A percentile compares a stretch with the other conserved stretches of the same genome.
These are phyloP conservation scores for Metahyphopichia silvanorum DNA, from an alignment of 805 yeast genomes.

Conservation along the genomic window DNA sequence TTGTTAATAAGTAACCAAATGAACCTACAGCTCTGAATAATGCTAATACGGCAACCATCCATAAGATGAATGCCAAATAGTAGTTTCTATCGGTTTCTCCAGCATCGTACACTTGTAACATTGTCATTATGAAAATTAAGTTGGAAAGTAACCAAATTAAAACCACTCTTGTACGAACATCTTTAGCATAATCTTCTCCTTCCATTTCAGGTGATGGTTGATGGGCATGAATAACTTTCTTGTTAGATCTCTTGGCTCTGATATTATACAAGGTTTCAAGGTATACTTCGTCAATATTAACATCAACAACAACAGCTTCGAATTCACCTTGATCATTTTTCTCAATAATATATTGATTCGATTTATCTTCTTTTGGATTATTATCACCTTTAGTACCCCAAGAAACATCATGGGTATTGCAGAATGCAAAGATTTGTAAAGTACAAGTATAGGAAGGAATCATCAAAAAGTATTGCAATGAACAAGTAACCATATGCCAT, in stretches of 20 bases:
- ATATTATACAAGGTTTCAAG: constrained; percentile 71
- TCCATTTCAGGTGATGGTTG: constrained; percentile 23
- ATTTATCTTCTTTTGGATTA: constrained; percentile 55
- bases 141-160: constrained; percentile 88
- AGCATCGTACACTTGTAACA: constrained; percentile 76
- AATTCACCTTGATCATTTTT: constrained; percentile 75
- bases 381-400: constrained; percentile 99
- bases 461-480: constrained; percentile 82
- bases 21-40: constrained; percentile 83
- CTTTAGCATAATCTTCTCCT: constrained; percentile 87
- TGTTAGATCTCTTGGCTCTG: constrained; percentile 65
- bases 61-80: constrained; percentile 78
- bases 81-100: constrained; percentile 58
- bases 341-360: constrained; percentile 79
- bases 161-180: constrained; percentile 93
- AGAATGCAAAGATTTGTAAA: constrained; percentile 91
- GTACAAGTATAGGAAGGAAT: constrained; percentile 91
- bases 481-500: constrained; percentile 91
- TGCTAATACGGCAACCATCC: constrained; percentile 90
- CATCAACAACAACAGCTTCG: constrained; percentile 78
- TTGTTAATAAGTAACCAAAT: constrained; percentile 55
- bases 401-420: constrained; percentile 96
- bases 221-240: constrained; percentile 41
- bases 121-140: constrained; percentile 77
- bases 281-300: constrained; percentile 81